Evolutionary conservation across 352 stramenopile species (phyloP).

Genomic region (Blastocystis sp.): DNA sequence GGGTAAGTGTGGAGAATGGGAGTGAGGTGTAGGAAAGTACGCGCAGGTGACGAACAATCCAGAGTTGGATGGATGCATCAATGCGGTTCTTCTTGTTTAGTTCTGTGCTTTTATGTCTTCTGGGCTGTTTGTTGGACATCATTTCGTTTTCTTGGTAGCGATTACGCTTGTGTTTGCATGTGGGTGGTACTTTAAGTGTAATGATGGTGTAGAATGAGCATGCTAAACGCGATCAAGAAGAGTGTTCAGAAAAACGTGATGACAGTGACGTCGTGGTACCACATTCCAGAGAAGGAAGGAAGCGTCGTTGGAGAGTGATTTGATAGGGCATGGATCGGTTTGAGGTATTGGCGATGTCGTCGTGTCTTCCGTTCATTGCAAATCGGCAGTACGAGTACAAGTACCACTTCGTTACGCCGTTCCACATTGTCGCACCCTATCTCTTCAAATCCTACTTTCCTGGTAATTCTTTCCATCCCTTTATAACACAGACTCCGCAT

Average conservation of each 20-base stretch:
- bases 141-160: not conserved
- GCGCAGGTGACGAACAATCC: slow-evolving; percentile 99
- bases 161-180: not conserved
- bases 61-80: slow-evolving; percentile 97
- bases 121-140: not conserved
- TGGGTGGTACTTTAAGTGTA: not conserved
- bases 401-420: slow-evolving; percentile 51
- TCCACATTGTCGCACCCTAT: slow-evolving; percentile 51
- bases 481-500: not conserved
- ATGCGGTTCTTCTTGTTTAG: slow-evolving; percentile 94
- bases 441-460: slow-evolving; percentile 55
- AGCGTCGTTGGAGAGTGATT: not conserved
- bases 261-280: slow-evolving; percentile 47
- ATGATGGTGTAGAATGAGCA: not conserved
- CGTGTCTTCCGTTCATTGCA: slow-evolving; percentile 19
- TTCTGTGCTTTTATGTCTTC: slow-evolving; percentile 11
- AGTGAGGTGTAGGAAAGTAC: slow-evolving; percentile 67
- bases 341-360: slow-evolving; percentile 52
- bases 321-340: slow-evolving; percentile 48
- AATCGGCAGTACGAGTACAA: slow-evolving; percentile 48
- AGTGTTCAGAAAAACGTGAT: slow-evolving; percentile 47
- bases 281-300: slow-evolving; percentile 10
- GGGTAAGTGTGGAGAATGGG: slow-evolving; percentile 73
- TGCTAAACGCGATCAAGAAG: not conserved
- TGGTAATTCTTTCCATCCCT: not conserved